phyloP scores from a whole-genome alignment of 345 rosid genomes.

The Ceriops zippeliana region DNA sequence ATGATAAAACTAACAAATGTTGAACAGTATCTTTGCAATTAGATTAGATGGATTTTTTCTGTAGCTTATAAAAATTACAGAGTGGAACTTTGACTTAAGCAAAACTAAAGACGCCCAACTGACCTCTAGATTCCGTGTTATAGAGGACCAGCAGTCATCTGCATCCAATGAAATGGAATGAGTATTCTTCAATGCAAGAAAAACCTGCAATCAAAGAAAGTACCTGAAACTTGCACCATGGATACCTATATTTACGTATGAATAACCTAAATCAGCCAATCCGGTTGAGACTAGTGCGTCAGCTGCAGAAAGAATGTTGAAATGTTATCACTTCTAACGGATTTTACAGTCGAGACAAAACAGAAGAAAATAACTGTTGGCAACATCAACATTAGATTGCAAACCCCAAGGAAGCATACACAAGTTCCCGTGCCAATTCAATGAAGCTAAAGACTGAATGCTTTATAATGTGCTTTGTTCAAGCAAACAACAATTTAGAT shows the following conservation, averaged over 20 bases:
- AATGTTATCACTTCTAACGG: constrained; percentile 17
- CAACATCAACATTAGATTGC: neutral
- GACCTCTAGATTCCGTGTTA: constrained; percentile 60
- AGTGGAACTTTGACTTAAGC: neutral
- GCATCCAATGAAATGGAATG: constrained; percentile 28
- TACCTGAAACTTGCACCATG: constrained; percentile 6
- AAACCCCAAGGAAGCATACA: neutral
- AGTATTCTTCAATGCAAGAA: constrained; percentile 13
- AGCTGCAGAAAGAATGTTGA: constrained; percentile 42
- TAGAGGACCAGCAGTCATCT: constrained; percentile 96
- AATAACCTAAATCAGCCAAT: constrained; percentile 85
- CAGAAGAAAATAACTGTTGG: neutral
- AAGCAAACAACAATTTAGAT: neutral
- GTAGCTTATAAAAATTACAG: constrained; percentile 2
- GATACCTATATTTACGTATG: constrained; percentile 79
- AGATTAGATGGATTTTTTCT: neutral
- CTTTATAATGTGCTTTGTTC: neutral
- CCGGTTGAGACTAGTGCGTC: constrained; percentile 90
- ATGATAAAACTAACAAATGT: too few species aligned
- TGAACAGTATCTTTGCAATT: too few species aligned
- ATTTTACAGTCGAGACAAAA: constrained; percentile 7
- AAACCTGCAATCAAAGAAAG: constrained; percentile 10
- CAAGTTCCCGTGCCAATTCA: too few species aligned
- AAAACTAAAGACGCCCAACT: neutral
- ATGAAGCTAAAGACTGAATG: neutral